phyloP scores from a whole-genome alignment of 2,329 filamentous ascomycete genomes.

The Phialocephala sp. region DNA sequence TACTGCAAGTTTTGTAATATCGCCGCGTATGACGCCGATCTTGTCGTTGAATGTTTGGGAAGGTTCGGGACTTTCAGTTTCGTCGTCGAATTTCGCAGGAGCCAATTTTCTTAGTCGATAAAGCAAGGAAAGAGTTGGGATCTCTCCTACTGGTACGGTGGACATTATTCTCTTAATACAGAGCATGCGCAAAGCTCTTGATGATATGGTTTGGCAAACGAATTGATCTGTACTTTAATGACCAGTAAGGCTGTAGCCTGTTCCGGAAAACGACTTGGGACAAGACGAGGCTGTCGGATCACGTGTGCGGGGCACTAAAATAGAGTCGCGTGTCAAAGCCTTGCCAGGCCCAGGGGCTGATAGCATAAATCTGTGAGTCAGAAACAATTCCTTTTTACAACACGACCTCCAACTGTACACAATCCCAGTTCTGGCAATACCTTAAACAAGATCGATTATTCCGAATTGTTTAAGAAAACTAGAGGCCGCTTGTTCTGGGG shows the following conservation, averaged over 20 bases:
- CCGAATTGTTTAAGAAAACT: neutral
- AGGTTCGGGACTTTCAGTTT: constrained; percentile 40
- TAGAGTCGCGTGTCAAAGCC: neutral
- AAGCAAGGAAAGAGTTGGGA: constrained; percentile 42
- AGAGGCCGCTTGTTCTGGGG: neutral
- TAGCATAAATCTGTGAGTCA: too few species aligned
- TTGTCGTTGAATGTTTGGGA: constrained; percentile 70
- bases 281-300: neutral
- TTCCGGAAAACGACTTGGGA: too few species aligned
- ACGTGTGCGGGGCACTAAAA: constrained; percentile 14
- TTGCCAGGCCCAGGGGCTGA: neutral
- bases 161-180: constrained; percentile 38
- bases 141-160: constrained; percentile 37
- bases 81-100: constrained; percentile 34
- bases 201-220: neutral
- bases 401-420: neutral
- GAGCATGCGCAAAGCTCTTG: constrained; percentile 24
- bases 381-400: neutral
- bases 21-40: constrained; percentile 72
- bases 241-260: constrained; percentile 9
- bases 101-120: constrained; percentile 41
- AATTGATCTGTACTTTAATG: neutral
- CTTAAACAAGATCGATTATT: neutral
- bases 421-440: neutral
- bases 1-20: constrained; percentile 80